Base-by-base conservation (phyloP, 108 stramenopile species). In the Cyclotella baltica region DNA sequence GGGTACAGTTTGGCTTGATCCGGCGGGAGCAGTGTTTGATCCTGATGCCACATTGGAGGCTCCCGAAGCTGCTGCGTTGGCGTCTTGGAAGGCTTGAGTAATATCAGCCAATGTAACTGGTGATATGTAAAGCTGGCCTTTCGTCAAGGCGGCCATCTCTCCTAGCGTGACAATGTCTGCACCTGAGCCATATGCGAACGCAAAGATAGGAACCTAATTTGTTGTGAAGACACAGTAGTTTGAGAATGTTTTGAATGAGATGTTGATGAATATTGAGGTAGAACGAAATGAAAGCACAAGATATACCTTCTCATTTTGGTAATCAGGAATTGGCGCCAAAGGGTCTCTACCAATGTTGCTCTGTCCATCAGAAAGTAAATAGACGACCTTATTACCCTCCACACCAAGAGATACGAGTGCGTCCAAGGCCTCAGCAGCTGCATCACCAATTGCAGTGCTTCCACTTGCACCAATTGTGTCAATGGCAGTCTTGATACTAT, bases 131-230 rank as follows among this genome's bases (percentile, higher is more conserved):
- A 52, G n/a, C 51, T 52, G 15, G n/a, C 51, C 51, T 20, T 20
- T 52, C n/a, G n/a, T 52, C 19, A 52, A 20, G 4, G n/a, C n/a
- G 9, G 51, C 51, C 51, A 52, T 52, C 15, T 16, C 4, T 52
- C 51, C 51, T 19, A 52, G 51, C 15, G n/a, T 52, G 51, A 4
- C 20, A 4, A 19, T 52, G 51, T 52, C 51, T 20, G 51, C 51
- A 52, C n/a, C 51, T 19, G 10, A 20, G 4, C 51, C 51, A 20
- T 52, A 52, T 4, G 15, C n/a, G 51, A 52, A 52, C n/a, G 51
- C 20, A 52, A 52, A n/a, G 51, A 52, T 52, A 4, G 51, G 51
- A 52, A 52, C n/a, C n/a, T n/a, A n/a, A n/a, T n/a, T n/a, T n/a
- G n/a, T n/a, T n/a, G n/a, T n/a, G n/a, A n/a, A n/a, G n/a, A n/a